A percentile compares a stretch with the other conserved stretches of the same genome.
Conservation (phyloP, 352 stramenopile genomes). For the Globisporangium mamillatum region DNA sequence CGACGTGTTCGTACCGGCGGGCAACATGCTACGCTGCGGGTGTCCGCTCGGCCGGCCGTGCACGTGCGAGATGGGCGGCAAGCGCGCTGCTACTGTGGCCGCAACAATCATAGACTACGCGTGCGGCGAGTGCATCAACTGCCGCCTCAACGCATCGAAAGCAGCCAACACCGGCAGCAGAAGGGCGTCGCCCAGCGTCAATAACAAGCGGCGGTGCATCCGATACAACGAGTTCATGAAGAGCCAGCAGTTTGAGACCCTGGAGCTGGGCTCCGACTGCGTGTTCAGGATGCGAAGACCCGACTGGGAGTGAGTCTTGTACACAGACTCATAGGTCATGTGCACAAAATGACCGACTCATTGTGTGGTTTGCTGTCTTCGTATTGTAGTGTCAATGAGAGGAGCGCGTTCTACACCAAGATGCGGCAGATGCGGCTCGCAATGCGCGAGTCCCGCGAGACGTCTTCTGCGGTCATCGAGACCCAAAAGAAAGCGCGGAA, state of each 20-base stretch:
- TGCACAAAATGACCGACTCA: not conserved
- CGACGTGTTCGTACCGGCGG: slow-evolving; percentile 14
- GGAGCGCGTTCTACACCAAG: slow-evolving; percentile 47
- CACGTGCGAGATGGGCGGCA: slow-evolving; percentile 48
- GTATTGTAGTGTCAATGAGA: slow-evolving; percentile 30
- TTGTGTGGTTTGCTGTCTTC: not conserved
- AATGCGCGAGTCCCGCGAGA: slow-evolving; percentile 27
- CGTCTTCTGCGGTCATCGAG: slow-evolving; percentile 33
- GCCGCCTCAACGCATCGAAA: slow-evolving; percentile 45
- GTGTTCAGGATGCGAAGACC: slow-evolving; percentile 57
- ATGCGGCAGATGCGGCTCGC: slow-evolving; percentile 53
- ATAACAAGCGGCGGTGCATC: slow-evolving; percentile 35
- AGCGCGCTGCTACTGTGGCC: not conserved
- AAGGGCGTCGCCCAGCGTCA: slow-evolving; percentile 9
- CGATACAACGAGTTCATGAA: slow-evolving; percentile 42
- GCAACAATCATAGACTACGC: slow-evolving; percentile 4
- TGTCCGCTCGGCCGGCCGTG: slow-evolving; percentile 59
- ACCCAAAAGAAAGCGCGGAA: slow-evolving; percentile 35
- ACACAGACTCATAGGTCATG: not conserved
- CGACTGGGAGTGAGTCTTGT: slow-evolving; percentile 48
- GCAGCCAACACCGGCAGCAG: slow-evolving; percentile 4
- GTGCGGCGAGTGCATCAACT: slow-evolving; percentile 61
- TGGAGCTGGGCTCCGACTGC: slow-evolving; percentile 37
- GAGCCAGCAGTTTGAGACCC: slow-evolving; percentile 35
- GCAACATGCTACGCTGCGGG: slow-evolving; percentile 63